phyloP scores from a whole-genome alignment of 306 rosid genomes.

The Castanea sativa region DNA sequence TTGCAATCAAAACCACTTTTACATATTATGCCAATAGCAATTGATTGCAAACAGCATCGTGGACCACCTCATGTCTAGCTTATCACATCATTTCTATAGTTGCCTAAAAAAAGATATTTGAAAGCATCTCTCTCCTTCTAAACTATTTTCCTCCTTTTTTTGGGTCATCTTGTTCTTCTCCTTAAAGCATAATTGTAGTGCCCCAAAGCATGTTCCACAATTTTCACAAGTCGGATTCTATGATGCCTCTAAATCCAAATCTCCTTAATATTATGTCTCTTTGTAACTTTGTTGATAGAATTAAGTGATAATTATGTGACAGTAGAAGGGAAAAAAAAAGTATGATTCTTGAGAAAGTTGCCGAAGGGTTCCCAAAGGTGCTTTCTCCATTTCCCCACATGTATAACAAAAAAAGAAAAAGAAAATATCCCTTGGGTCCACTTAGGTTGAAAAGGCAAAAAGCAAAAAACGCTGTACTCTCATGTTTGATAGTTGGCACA shows the following conservation, averaged over 20 bases:
- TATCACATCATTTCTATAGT: background rate
- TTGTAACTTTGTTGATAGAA: background rate
- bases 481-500: no score
- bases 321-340: background rate
- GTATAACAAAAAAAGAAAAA: no score
- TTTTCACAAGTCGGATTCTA: background rate
- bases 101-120: background rate
- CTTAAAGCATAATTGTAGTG: background rate
- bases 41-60: background rate
- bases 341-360: background rate
- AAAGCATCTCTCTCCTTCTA: background rate
- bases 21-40: background rate
- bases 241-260: background rate
- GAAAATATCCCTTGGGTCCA: no score
- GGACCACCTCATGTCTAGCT: background rate
- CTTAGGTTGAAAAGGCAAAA: no score
- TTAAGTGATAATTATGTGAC: background rate
- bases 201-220: background rate
- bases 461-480: no score
- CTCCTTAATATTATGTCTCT: background rate
- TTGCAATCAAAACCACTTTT: background rate
- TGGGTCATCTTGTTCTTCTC: no score
- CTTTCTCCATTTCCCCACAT: background rate
- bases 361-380: background rate
- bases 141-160: background rate